Conservation (phyloP, 1,284 basidiomycete genomes). For the Pascua guehoae region DNA sequence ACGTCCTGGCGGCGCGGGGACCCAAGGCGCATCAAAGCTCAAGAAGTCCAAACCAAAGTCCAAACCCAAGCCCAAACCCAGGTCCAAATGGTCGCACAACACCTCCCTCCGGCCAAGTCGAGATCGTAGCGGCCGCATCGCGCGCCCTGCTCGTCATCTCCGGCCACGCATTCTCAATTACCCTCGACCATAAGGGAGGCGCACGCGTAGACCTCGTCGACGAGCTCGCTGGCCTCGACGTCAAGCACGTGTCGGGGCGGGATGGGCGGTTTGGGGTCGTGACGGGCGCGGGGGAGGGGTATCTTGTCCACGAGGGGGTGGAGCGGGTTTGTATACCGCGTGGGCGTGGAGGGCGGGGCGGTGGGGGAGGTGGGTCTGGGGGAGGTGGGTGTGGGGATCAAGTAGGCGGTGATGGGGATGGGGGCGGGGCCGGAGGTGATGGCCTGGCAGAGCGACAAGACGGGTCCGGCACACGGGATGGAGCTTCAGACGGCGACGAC, state of each 20-base stretch:
- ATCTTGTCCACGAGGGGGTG: not conserved
- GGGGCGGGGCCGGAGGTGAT: not conserved
- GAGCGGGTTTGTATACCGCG: too few species aligned
- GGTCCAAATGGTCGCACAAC: not conserved
- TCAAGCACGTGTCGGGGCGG: not conserved
- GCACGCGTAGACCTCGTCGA: not conserved
- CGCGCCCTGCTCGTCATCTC: not conserved
- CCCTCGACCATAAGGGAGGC: too few species aligned
- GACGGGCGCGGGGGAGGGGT: slow-evolving; percentile 2
- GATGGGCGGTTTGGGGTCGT: not conserved
- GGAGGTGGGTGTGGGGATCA: not conserved
- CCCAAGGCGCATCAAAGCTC: too few species aligned
- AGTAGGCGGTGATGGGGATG: not conserved
- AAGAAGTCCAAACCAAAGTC: too few species aligned
- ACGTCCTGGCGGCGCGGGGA: not conserved
- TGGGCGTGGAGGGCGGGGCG: too few species aligned
- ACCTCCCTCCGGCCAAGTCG: not conserved
- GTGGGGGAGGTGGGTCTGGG: not conserved
- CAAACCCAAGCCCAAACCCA: too few species aligned
- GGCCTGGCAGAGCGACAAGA: not conserved
- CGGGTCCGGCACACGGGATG: not conserved
- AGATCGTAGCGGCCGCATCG: not conserved
- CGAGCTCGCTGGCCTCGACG: not conserved
- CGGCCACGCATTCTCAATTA: too few species aligned
- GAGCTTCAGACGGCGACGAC: too few species aligned